phyloP scores from a whole-genome alignment of 2,329 filamentous ascomycete genomes.

The Fusarium liriodendri region DNA sequence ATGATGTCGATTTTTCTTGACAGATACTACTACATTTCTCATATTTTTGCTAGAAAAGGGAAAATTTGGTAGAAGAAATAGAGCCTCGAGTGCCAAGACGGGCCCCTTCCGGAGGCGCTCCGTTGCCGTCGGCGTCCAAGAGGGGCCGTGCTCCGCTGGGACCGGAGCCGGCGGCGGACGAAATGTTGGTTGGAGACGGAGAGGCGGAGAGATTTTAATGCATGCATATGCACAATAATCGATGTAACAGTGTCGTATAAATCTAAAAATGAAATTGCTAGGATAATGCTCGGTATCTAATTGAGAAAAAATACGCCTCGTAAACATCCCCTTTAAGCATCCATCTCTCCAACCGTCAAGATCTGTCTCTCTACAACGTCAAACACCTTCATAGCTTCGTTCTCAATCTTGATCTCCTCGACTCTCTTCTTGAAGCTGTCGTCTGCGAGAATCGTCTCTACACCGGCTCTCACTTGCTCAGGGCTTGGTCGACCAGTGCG shows the following conservation, averaged over 20 bases:
- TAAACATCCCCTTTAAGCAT: neutral
- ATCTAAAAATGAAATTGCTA: neutral
- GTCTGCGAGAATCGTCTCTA: slow-evolving; percentile 47
- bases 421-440: slow-evolving; percentile 46
- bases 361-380: slow-evolving; percentile 40
- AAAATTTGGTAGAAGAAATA: neutral
- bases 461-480: slow-evolving; percentile 44
- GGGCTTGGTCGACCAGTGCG: slow-evolving; percentile 47
- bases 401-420: slow-evolving; percentile 47
- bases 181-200: slow-evolving; percentile 4
- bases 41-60: neutral
- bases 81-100: neutral
- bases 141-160: slow-evolving; percentile 30
- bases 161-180: slow-evolving; percentile 20
- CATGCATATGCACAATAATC: neutral
- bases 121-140: slow-evolving; percentile 13
- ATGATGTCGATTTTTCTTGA: slow-evolving; percentile 32
- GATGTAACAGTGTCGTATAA: neutral
- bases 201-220: neutral
- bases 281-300: neutral
- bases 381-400: slow-evolving; percentile 44
- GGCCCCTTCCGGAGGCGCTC: slow-evolving; percentile 1
- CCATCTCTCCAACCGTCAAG: slow-evolving; percentile 8
- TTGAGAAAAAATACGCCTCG: neutral
- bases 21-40: neutral